Evolutionary conservation across 2,329 filamentous ascomycete genomes (phyloP).

Genomic region (Paecilomyces formosus): DNA sequence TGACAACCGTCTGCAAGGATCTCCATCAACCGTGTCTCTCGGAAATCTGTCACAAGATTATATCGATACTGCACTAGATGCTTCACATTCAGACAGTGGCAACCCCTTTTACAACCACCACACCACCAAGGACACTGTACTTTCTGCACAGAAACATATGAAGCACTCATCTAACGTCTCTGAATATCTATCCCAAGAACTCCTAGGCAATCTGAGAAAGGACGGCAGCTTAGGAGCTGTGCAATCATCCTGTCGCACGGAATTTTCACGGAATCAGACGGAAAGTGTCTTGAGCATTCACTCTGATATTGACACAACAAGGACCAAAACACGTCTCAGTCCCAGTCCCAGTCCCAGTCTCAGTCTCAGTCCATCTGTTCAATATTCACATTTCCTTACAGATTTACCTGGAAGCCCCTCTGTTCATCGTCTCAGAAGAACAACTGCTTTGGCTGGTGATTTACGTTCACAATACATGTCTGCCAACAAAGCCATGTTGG

Average conservation of each 20-base stretch:
- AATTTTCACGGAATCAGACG: not conserved
- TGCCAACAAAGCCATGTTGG: not conserved
- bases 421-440: not conserved
- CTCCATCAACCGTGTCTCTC: not conserved
- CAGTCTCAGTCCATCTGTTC: not conserved
- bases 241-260: not conserved
- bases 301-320: not conserved
- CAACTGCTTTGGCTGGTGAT: not conserved
- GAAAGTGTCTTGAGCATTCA: not conserved
- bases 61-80: not conserved
- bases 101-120: not conserved
- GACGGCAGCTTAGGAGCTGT: not conserved
- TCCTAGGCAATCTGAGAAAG: not conserved
- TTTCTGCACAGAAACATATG: not conserved
- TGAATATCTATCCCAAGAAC: not conserved
- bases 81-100: not conserved
- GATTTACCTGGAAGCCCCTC: not conserved
- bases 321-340: not conserved
- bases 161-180: not conserved
- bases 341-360: not conserved
- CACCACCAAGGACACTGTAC: not conserved
- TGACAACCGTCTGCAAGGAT: not conserved
- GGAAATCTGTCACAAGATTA: not conserved
- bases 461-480: not conserved
- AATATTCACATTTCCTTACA: not conserved